phyloP scores from a whole-genome alignment of 148 eudicot genomes.

The Simmondsia chinensis region DNA sequence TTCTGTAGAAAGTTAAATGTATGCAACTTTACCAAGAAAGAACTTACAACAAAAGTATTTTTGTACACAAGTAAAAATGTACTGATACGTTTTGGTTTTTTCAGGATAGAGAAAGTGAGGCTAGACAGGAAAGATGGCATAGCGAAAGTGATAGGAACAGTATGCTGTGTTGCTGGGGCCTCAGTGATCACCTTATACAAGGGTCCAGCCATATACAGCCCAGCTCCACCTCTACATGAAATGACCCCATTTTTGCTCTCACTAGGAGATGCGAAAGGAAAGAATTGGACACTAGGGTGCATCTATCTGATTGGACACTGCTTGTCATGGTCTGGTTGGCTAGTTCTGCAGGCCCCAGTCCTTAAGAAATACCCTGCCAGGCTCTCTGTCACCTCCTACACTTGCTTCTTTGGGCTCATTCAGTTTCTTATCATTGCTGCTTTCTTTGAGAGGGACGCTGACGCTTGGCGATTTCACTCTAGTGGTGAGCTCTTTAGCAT shows the following conservation, averaged over 20 bases:
- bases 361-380: constrained; percentile 94
- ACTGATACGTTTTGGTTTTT: constrained; percentile 6
- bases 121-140: constrained; percentile 70
- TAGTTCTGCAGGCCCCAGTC: constrained; percentile 80
- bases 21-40: too few relatives aligned
- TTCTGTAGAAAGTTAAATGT: too few relatives aligned
- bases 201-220: constrained; percentile 88
- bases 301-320: constrained; percentile 89
- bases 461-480: constrained; percentile 85
- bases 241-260: constrained; percentile 26
- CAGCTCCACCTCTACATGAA: constrained; percentile 35
- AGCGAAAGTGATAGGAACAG: constrained; percentile 64
- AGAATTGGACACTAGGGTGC: constrained; percentile 94
- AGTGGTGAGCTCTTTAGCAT: constrained; percentile 88
- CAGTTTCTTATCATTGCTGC: constrained; percentile 83
- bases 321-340: constrained; percentile 94
- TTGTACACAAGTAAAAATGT: neutral
- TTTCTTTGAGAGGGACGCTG: constrained; percentile 64
- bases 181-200: constrained; percentile 86
- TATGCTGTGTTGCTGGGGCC: constrained; percentile 75
- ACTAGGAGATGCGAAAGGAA: constrained; percentile 69
- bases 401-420: constrained; percentile 87
- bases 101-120: constrained; percentile 85
- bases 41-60: too few relatives aligned
- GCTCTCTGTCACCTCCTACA: constrained; percentile 85